phyloP scores from a whole-genome alignment of 2,329 filamentous ascomycete genomes.

The Neonectria ditissima region DNA sequence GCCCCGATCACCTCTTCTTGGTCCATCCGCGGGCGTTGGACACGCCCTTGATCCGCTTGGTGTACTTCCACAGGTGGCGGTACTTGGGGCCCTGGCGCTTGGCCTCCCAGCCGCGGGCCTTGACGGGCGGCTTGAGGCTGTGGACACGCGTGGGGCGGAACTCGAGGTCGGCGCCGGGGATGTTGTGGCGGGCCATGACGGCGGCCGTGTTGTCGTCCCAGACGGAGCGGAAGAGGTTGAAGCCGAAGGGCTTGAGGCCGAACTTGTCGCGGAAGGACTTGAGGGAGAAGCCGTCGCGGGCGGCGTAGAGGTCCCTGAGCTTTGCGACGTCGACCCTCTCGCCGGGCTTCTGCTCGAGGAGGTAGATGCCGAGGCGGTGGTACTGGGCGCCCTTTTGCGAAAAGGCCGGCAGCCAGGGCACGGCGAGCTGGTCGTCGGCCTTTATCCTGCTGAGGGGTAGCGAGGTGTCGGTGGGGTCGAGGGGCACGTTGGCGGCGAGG shows the following conservation, averaged over 20 bases:
- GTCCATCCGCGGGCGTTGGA: conserved; percentile 57
- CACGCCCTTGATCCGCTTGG: conserved; percentile 65
- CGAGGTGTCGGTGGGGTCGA: conserved; percentile 65
- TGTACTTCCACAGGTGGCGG: conserved; percentile 73
- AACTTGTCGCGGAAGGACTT: conserved; percentile 80
- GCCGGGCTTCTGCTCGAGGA: conserved; percentile 81
- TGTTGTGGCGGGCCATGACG: conserved; percentile 84
- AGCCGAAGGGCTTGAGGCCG: conserved; percentile 78
- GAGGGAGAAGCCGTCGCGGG: conserved; percentile 78
- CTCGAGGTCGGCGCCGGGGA: conserved; percentile 84
- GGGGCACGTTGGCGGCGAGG: conserved; percentile 75
- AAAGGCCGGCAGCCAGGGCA: conserved; percentile 87
- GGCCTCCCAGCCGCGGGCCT: conserved; percentile 74
- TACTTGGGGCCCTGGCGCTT: conserved; percentile 75
- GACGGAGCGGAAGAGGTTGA: conserved; percentile 86
- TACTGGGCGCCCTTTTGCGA: conserved; percentile 92
- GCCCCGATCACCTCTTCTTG: conserved; percentile 51
- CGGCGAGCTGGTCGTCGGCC: conserved; percentile 73
- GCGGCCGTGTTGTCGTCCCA: conserved; percentile 91
- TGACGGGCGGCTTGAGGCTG: conserved; percentile 71
- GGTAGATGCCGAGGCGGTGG: conserved; percentile 85
- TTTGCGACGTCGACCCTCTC: conserved; percentile 66
- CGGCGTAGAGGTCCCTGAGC: conserved; percentile 64
- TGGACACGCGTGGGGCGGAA: conserved; percentile 84
- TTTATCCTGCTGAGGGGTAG: conserved; percentile 74